These are phyloP conservation scores for Diplogelasinospora grovesii DNA, from an alignment of 495 filamentous ascomycete species.

Conservation along the genomic window DNA sequence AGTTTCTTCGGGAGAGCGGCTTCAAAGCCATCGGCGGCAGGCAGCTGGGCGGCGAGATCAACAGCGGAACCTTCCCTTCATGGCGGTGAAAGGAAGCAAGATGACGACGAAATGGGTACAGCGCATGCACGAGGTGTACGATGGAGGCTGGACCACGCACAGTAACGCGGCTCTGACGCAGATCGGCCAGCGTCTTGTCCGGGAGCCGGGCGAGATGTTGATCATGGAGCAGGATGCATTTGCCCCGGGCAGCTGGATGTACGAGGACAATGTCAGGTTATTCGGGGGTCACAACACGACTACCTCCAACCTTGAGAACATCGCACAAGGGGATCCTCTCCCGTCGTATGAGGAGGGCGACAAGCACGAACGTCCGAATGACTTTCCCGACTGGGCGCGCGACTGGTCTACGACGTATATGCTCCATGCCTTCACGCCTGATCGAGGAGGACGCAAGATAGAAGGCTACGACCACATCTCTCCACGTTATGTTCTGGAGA, in stretches of 20 bases:
- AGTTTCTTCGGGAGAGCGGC: constrained; percentile 8
- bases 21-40: constrained; percentile 11
- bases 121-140: constrained; percentile 13
- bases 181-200: constrained; percentile 5
- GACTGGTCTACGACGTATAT: constrained; percentile 11
- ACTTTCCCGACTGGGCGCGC: constrained; percentile 11
- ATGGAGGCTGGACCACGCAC: constrained; percentile 16
- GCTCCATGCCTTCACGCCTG: constrained; percentile 14
- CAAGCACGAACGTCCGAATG: constrained; percentile 7
- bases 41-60: constrained; percentile 10
- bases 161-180: constrained; percentile 11
- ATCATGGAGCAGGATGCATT: constrained; percentile 16
- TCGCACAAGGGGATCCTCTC: constrained; percentile 8
- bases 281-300: constrained; percentile 35
- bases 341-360: constrained; percentile 1
- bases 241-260: constrained; percentile 14
- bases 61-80: constrained; percentile 17
- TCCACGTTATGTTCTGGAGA: constrained; percentile 14
- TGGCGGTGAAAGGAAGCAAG: no score
- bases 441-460: constrained; percentile 2
- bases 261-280: constrained; percentile 4
- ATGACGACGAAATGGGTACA: no score
- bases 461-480: constrained; percentile 13
- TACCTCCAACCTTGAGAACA: constrained; percentile 9
- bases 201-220: constrained; percentile 14